phyloP scores from a whole-genome alignment of 441 rosid species.

The Erodium texanum region DNA sequence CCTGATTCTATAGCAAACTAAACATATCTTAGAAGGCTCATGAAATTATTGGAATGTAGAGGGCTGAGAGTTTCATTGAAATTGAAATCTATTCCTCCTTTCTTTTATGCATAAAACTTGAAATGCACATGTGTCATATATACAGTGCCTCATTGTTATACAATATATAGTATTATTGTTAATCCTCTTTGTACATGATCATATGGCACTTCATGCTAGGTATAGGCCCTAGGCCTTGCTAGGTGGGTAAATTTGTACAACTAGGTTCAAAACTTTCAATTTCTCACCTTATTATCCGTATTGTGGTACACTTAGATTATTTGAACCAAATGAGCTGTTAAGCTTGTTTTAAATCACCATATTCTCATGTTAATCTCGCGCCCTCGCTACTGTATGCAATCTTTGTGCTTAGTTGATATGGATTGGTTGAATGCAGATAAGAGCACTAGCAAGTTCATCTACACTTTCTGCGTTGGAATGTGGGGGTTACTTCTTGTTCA shows the following conservation, averaged over 20 bases:
- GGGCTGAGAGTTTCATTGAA: not conserved
- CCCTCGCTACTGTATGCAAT: not conserved
- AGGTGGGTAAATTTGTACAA: too few species aligned
- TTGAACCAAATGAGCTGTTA: too few species aligned
- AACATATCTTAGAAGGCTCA: not conserved
- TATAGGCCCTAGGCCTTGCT: not conserved
- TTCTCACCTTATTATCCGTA: too few species aligned
- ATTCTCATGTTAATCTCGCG: too few species aligned
- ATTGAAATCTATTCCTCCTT: not conserved
- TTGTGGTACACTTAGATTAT: too few species aligned
- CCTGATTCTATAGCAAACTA: not conserved
- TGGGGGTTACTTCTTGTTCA: constrained; percentile 34
- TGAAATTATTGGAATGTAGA: not conserved
- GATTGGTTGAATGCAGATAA: constrained; percentile 6
- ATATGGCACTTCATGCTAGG: not conserved
- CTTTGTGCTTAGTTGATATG: constrained; percentile 2
- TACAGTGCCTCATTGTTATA: not conserved
- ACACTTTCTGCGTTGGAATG: constrained; percentile 35
- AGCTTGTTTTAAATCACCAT: too few species aligned
- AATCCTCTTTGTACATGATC: not conserved
- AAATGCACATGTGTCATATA: not conserved
- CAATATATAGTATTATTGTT: not conserved
- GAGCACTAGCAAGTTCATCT: constrained; percentile 12
- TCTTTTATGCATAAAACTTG: not conserved
- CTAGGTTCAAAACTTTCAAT: too few species aligned